Evolutionary conservation across 352 stramenopile genomes (phyloP).

Genomic region (Globisporangium uncinulatum): DNA sequence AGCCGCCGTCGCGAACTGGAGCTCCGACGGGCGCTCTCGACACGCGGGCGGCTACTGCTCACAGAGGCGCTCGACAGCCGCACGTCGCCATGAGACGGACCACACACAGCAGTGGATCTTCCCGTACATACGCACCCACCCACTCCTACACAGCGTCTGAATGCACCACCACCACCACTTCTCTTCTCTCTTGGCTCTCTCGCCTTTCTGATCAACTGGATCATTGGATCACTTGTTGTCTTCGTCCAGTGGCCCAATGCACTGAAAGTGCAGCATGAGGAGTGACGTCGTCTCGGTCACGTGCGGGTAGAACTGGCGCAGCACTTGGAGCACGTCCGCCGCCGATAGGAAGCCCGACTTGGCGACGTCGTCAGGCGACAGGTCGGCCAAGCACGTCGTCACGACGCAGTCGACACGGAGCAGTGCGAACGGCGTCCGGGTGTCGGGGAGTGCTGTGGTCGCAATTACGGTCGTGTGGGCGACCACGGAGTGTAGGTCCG

Average conservation of each 20-base stretch:
- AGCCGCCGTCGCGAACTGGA: background rate
- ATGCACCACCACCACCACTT: background rate
- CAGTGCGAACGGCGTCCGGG: slow-evolving; percentile 34
- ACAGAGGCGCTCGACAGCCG: slow-evolving; percentile 13
- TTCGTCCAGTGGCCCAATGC: slow-evolving; percentile 9
- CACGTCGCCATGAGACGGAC: background rate
- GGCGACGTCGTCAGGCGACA: slow-evolving; percentile 25
- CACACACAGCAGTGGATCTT: background rate
- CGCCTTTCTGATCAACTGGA: background rate
- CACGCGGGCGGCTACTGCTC: slow-evolving; percentile 16
- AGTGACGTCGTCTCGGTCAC: slow-evolving; percentile 36
- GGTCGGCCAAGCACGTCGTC: slow-evolving; percentile 17
- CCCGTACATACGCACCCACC: background rate
- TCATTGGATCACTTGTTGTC: background rate
- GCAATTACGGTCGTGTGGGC: slow-evolving; percentile 29
- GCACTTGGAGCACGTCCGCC: slow-evolving; percentile 32
- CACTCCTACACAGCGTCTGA: background rate
- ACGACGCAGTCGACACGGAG: slow-evolving; percentile 37
- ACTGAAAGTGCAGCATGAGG: slow-evolving; percentile 51
- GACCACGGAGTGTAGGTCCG: slow-evolving; percentile 39
- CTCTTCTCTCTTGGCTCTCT: too few relatives aligned
- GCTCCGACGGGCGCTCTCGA: slow-evolving; percentile 19
- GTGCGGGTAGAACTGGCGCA: slow-evolving; percentile 52
- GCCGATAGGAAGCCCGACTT: slow-evolving; percentile 40
- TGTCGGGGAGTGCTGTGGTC: slow-evolving; percentile 16